A percentile compares a stretch with the other conserved stretches of the same genome.
These are phyloP conservation scores for Blechomonas ayalai DNA, from an alignment of 208 protist genomes.

Conservation along the genomic window DNA sequence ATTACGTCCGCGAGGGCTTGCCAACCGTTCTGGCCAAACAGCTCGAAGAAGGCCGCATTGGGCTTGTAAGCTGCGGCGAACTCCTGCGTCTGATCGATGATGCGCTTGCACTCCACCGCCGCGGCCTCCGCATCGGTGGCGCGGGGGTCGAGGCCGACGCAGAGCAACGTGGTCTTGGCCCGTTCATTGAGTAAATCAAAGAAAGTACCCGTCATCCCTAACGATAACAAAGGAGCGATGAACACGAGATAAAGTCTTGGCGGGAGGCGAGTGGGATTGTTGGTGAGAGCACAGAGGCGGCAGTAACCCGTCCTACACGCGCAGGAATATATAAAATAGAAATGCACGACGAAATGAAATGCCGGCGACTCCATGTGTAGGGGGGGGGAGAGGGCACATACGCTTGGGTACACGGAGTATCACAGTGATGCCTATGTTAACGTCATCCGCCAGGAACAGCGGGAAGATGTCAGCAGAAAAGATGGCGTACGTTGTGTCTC, in stretches of 20 bases:
- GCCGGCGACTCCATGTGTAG: too few species aligned
- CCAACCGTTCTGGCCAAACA: constrained; percentile 72
- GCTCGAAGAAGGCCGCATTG: constrained; percentile 87
- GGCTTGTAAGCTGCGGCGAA: constrained; percentile 87
- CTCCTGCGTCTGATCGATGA: constrained; percentile 72
- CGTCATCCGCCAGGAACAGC: too few species aligned
- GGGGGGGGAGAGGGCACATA: too few species aligned
- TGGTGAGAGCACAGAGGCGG: too few species aligned
- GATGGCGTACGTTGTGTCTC: too few species aligned
- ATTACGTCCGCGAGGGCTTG: constrained; percentile 55
- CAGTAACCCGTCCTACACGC: too few species aligned
- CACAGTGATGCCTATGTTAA: too few species aligned
- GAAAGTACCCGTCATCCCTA: constrained; percentile 22
- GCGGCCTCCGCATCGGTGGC: constrained; percentile 50
- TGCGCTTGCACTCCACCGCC: constrained; percentile 53
- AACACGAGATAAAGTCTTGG: background rate
- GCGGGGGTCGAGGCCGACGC: constrained; percentile 81
- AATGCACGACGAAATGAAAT: too few species aligned
- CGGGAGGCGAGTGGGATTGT: background rate
- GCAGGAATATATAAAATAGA: too few species aligned
- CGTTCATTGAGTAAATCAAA: constrained; percentile 82
- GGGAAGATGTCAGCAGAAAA: too few species aligned
- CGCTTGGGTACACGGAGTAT: too few species aligned
- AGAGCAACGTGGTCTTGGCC: constrained; percentile 71
- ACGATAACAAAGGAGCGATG: background rate